A percentile compares a stretch with the other conserved stretches of the same genome.
Conservation (phyloP, 2,329 filamentous ascomycete species). For the Cercospora sesami region DNA sequence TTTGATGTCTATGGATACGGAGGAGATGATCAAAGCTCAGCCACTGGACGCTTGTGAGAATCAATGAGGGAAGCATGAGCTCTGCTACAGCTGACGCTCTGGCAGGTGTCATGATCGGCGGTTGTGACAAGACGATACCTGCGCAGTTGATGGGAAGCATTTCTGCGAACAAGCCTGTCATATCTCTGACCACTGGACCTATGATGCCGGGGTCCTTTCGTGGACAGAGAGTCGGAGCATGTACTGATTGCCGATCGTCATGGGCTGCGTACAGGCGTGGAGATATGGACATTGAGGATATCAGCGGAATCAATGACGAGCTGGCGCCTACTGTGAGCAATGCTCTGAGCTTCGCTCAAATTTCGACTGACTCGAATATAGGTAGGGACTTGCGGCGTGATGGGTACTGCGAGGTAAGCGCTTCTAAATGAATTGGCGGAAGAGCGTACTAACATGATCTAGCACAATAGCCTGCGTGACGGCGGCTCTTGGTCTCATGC, state of each 20-base stretch:
- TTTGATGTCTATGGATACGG: slow-evolving; percentile 76
- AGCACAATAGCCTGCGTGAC: slow-evolving; percentile 59
- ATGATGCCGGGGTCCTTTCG: slow-evolving; percentile 72
- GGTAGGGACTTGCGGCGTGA: slow-evolving; percentile 57
- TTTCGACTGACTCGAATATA: not conserved
- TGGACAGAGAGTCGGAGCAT: slow-evolving; percentile 67
- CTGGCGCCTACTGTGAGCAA: slow-evolving; percentile 61
- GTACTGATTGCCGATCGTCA: slow-evolving; percentile 72
- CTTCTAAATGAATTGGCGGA: too few relatives aligned
- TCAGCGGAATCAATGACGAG: slow-evolving; percentile 69
- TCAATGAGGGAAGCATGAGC: too few relatives aligned
- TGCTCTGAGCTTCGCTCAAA: slow-evolving; percentile 38
- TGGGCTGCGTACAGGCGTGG: slow-evolving; percentile 70
- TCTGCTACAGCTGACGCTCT: not conserved
- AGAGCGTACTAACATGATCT: not conserved
- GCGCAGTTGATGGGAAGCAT: slow-evolving; percentile 75
- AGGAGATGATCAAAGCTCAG: slow-evolving; percentile 74
- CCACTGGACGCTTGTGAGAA: slow-evolving; percentile 62
- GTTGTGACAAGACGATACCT: slow-evolving; percentile 73
- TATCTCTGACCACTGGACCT: slow-evolving; percentile 69
- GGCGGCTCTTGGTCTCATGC: slow-evolving; percentile 56
- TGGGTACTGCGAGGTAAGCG: slow-evolving; percentile 51
- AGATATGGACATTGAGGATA: slow-evolving; percentile 69
- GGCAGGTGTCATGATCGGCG: slow-evolving; percentile 43
- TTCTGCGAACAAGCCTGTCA: slow-evolving; percentile 69